These are phyloP conservation scores for Teunomyces aglyptinius DNA, from an alignment of 805 yeast genomes.

Conservation along the genomic window DNA sequence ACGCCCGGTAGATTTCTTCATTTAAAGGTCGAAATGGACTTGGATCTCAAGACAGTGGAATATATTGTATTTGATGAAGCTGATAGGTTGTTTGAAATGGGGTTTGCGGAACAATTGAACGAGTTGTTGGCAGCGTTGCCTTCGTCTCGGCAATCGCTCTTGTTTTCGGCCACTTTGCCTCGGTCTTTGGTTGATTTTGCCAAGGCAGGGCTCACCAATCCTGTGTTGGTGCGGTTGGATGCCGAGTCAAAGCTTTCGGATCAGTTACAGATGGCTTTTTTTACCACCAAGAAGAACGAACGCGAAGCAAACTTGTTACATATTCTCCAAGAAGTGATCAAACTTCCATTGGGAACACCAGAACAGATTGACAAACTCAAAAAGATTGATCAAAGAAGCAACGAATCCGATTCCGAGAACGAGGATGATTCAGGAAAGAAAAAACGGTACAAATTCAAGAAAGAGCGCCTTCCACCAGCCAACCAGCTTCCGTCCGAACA, in stretches of 20 bases:
- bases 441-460: conserved; percentile 41
- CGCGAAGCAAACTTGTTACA: conserved; percentile 83
- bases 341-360: conserved; percentile 74
- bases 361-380: conserved; percentile 61
- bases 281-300: conserved; percentile 78
- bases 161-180: conserved; percentile 95
- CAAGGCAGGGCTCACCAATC: conserved; percentile 91
- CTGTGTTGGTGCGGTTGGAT: conserved; percentile 88
- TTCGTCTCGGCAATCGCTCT: conserved; percentile 75
- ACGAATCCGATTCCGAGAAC: conserved; percentile 54
- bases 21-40: conserved; percentile 90
- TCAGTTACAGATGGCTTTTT: conserved; percentile 83
- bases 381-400: conserved; percentile 45
- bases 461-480: conserved; percentile 69
- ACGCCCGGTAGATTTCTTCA: conserved; percentile 98
- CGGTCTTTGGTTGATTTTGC: conserved; percentile 92
- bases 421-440: conserved; percentile 33
- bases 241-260: conserved; percentile 90
- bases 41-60: conserved; percentile 80
- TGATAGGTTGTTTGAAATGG: conserved; percentile 94
- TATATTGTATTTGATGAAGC: conserved; percentile 97
- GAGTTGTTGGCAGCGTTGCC: conserved; percentile 86
- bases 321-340: conserved; percentile 78
- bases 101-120: conserved; percentile 89
- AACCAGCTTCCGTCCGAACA: conserved; percentile 78